Percentiles rank a stretch among this genome's conserved stretches.
These are phyloP conservation scores for Tuber microsphaerosporum DNA, from an alignment of 495 filamentous ascomycete species.

Conservation along the genomic window DNA sequence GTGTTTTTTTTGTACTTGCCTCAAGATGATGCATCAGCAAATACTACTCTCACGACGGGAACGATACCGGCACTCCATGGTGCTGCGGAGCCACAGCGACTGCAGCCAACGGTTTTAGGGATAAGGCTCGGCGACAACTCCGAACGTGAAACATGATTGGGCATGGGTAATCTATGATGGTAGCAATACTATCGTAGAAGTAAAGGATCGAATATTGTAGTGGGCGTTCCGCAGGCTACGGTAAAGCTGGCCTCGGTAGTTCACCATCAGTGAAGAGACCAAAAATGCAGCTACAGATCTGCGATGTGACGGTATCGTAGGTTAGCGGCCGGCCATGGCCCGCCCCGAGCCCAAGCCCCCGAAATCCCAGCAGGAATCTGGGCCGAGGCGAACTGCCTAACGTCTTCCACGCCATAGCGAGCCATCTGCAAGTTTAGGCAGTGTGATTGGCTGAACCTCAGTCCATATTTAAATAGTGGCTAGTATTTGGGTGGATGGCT, in stretches of 20 bases:
- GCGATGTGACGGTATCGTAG: not conserved
- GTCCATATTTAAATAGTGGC: too few relatives aligned
- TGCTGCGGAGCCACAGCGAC: not conserved
- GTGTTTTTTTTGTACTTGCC: not conserved
- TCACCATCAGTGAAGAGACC: not conserved
- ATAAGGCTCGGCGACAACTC: not conserved
- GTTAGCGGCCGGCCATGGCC: not conserved
- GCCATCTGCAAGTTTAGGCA: too few relatives aligned
- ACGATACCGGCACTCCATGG: not conserved
- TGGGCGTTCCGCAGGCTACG: not conserved
- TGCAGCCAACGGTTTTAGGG: not conserved
- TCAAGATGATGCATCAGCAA: not conserved
- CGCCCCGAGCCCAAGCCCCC: not conserved
- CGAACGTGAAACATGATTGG: not conserved
- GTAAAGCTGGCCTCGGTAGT: not conserved
- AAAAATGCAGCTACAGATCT: not conserved
- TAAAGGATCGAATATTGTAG: not conserved
- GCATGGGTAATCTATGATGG: not conserved
- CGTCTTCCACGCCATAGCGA: too few relatives aligned
- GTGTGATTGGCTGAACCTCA: too few relatives aligned
- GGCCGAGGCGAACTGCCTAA: not conserved
- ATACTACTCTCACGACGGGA: not conserved
- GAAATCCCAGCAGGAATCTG: not conserved
- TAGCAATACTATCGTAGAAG: not conserved
- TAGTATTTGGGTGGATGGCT: too few relatives aligned